Evolutionary conservation across 371 early-diverging fungal genomes (phyloP), one percentile per base, ranked within the genome.

Genomic region (Haplosporangium sp.): DNA sequence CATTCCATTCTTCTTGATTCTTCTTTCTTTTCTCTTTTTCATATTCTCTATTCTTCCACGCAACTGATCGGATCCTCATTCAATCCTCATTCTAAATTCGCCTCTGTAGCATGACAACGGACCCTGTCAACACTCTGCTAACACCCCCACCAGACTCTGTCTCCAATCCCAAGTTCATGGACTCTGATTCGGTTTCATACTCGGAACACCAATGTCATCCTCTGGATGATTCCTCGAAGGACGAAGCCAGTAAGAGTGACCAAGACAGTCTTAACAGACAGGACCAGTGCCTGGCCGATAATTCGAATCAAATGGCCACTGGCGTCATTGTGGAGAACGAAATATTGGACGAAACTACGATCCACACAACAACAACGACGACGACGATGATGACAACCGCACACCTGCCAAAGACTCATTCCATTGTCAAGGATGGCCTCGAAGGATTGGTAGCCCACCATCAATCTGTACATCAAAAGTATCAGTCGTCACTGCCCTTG

Each of bases 91-190:
- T 54, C 42, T 54, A 62, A 54, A 42, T 23, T 46, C 45, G 10
- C 12, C 37, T 14, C 18, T 48, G 20, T 55, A 54, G 59, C 59
- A 69, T 69, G 66, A 61, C 55, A n/a, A 50, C 48, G 54, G 67
- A 71, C 29, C 41, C 62, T 20, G 47, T 20, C 55, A 52, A 46
- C 38, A 38, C 51, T 14, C 69, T 58, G n/a, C 64, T 74, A 40
- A 65, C 69, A 23, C 62, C 67, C 9, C 71, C 76, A 21, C 62
- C 66, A 45, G 69, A 72, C 69, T 21, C 62, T n/a, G 62, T 46
- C 52, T 56, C 29, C 55, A 47, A 38, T 40, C 60, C n/a, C 60
- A 68, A 60, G 23, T 21, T 41, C 66, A 69, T 69, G 64, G 75
- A 69, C 69, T 41, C 51, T 1, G 64, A 55, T 46, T 41, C 12